Base-by-base conservation (phyloP, 352 stramenopile genomes). In the Globisporangium paddicum region DNA sequence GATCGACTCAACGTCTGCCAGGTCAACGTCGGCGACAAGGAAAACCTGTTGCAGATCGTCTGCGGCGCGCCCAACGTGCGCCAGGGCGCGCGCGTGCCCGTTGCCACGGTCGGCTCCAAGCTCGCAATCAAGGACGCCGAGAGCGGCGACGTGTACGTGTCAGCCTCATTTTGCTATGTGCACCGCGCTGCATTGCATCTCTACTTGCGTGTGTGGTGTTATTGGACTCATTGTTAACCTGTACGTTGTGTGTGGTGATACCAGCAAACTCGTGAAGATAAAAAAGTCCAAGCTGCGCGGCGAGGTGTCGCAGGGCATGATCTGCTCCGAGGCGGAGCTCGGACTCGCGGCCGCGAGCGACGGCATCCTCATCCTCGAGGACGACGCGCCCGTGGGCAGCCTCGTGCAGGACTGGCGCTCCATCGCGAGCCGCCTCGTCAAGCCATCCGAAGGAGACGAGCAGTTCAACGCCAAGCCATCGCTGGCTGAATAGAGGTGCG, bases 271-370 rank as follows among this genome's bases (percentile, higher is more conserved):
- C 50, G 64, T 93, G 21, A 93, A 90, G 69, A 93, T 93, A 69
- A 90, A 93, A 42, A 93, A 90, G 69, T 88, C 77, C 32, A 92
- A 92, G 64, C 66, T 92, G 28, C 82, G 82, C 34, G 82, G 82
- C 60, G 79, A 92, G 52, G 45, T 90, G 11, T 92, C 82, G 28
- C 77, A 89, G 46, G 82, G 82, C 32, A 92, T 92, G 79, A 92
- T 92, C 64, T 92, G 82, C 68, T 92, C 82, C 1, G 82, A 92
- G 63, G 79, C 71, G 5, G 82, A 92, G 62, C 71, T 92, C 9
- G 79, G 79, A 1, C 65, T 92, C 25, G 65, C 67, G 5, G 74
- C 86, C 50, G 38, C 74, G 35, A 90, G 79, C 63, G 77, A 87
- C 54, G 79, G 82, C 62, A 90, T 92, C 62, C 56, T 86, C 23